phyloP scores from a whole-genome alignment of 164 flowering plant genomes.

The Aristolochia californica region DNA sequence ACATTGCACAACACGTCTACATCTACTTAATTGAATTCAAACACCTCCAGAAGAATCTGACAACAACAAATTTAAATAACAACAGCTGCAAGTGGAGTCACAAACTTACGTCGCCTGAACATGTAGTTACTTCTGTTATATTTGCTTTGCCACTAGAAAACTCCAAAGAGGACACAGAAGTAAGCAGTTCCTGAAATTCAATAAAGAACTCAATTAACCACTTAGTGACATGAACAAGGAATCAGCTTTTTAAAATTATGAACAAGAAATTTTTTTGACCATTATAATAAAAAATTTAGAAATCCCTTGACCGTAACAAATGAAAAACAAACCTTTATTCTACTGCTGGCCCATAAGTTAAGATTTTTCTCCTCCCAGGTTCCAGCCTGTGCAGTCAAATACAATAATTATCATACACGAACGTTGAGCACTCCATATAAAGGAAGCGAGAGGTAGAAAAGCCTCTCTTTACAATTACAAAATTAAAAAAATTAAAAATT shows the following conservation, averaged over 20 bases:
- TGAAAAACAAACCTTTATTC: constrained; percentile 56
- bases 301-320: neutral
- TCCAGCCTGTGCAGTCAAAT: too few relatives aligned
- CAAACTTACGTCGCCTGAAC: constrained; percentile 81
- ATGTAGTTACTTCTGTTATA: constrained; percentile 62
- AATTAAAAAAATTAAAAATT: too few relatives aligned
- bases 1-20: neutral
- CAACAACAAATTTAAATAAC: too few relatives aligned
- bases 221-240: neutral
- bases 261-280: neutral
- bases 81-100: neutral
- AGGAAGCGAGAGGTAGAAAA: too few relatives aligned
- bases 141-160: constrained; percentile 72
- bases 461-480: too few relatives aligned
- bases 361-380: constrained; percentile 97
- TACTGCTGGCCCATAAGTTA: constrained; percentile 68
- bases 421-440: too few relatives aligned
- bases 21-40: too few relatives aligned
- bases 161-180: constrained; percentile 46
- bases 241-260: neutral
- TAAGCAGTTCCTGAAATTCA: constrained; percentile 61
- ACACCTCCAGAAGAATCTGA: too few relatives aligned
- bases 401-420: too few relatives aligned
- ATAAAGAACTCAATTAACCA: neutral
- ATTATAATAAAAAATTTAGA: neutral